phyloP scores from a whole-genome alignment of 192 early-diverging fungal genomes.

The Podila verticillata region DNA sequence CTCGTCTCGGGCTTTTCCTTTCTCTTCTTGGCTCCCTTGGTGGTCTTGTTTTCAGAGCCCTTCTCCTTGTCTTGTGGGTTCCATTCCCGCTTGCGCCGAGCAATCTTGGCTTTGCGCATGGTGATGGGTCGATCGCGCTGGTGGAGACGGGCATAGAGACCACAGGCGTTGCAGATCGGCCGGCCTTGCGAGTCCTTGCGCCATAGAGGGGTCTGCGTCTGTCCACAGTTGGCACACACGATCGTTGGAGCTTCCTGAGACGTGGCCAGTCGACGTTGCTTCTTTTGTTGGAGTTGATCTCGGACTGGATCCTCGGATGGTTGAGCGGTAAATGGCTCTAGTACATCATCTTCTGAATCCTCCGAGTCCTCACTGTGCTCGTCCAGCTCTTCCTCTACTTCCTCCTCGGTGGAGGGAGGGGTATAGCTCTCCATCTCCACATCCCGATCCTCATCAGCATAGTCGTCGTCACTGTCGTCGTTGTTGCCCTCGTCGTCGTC shows the following conservation, averaged over 20 bases:
- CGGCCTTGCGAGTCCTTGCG: constrained; percentile 78
- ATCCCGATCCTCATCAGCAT: background rate
- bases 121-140: constrained; percentile 59
- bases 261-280: background rate
- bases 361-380: background rate
- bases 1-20: background rate
- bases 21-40: background rate
- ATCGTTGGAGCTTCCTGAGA: background rate
- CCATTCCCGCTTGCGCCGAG: constrained; percentile 60
- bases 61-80: constrained; percentile 17
- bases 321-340: background rate
- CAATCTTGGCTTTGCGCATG: constrained; percentile 66
- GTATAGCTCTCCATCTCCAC: background rate
- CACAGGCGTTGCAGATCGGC: constrained; percentile 86
- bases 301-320: background rate
- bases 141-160: constrained; percentile 67
- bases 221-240: constrained; percentile 79
- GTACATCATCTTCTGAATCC: constrained; percentile 5
- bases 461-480: constrained; percentile 11
- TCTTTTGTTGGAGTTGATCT: background rate
- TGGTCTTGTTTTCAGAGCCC: background rate
- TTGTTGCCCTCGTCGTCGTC: background rate
- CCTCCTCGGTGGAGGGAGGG: background rate
- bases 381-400: background rate
- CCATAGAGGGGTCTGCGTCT: constrained; percentile 86